Conservation (phyloP, 2,329 filamentous ascomycete species). For the Teratosphaeria destructans region DNA sequence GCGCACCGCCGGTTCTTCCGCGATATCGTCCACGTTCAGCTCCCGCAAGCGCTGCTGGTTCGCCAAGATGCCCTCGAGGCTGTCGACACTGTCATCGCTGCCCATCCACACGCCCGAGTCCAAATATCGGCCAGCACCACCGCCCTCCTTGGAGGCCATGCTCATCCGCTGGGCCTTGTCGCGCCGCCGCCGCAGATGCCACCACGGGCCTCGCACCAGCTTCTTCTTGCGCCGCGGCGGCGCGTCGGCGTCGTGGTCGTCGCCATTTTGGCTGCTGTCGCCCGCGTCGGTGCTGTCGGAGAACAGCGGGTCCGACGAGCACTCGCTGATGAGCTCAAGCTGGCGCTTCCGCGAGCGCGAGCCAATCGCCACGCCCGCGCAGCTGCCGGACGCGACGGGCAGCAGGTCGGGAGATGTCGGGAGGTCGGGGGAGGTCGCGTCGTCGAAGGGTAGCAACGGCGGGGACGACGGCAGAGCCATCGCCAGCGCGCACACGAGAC, state of each 20-base stretch:
- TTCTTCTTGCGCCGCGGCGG: conserved; percentile 50
- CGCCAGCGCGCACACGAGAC: conserved; percentile 4
- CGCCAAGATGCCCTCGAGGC: conserved; percentile 4
- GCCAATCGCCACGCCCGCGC: conserved; percentile 2
- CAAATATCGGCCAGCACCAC: conserved; percentile 39
- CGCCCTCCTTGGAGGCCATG: conserved; percentile 36
- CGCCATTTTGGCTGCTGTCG: conserved; percentile 18
- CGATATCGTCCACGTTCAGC: conserved; percentile 3
- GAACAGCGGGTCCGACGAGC: conserved; percentile 51
- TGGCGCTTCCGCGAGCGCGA: conserved; percentile 19
- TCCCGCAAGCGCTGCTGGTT: conserved; percentile 6
- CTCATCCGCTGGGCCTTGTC: conserved; percentile 1
- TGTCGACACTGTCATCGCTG: conserved; percentile 43
- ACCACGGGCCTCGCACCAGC: conserved; percentile 59
- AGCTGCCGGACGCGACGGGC: conserved; percentile 7
- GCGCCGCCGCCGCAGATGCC: conserved; percentile 16
- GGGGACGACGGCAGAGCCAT: conserved; percentile 25
- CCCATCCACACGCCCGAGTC: conserved; percentile 63
- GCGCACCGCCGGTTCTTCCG: neutral
- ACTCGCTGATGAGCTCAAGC: conserved; percentile 3
- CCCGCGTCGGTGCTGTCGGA: conserved; percentile 47
- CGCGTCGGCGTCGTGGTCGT: conserved; percentile 39
- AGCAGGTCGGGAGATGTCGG: conserved; percentile 13
- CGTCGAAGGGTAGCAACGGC: conserved; percentile 14
- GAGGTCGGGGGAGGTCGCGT: neutral